Percentiles rank a stretch among this genome's conserved stretches.
Evolutionary conservation across 352 stramenopile genomes (phyloP).

Genomic region (Globisporangium acanthophoron): DNA sequence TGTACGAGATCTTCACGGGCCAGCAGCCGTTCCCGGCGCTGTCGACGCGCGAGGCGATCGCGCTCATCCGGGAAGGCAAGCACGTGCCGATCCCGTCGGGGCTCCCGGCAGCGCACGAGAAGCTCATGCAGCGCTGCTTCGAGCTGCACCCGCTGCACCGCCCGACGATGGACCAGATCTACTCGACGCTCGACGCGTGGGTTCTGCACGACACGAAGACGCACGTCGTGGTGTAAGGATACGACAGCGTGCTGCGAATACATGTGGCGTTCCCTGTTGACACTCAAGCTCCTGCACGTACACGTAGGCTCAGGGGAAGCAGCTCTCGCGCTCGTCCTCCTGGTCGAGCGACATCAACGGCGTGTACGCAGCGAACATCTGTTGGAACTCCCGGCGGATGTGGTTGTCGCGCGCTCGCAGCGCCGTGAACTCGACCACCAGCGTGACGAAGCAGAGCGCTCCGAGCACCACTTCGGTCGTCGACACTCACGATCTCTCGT

Average conservation of each 20-base stretch:
- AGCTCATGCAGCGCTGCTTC: constrained; percentile 63
- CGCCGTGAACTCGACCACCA: constrained; percentile 14
- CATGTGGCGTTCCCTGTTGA: not conserved
- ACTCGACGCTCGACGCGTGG: constrained; percentile 52
- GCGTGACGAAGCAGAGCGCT: constrained; percentile 11
- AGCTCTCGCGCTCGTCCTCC: constrained; percentile 13
- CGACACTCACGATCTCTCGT: not conserved
- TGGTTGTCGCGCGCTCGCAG: constrained; percentile 19
- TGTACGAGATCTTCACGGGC: constrained; percentile 76
- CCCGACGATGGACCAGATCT: constrained; percentile 69
- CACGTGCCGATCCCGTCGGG: constrained; percentile 47
- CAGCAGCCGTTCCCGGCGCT: constrained; percentile 46
- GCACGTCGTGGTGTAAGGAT: constrained; percentile 7
- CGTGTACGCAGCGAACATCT: constrained; percentile 26
- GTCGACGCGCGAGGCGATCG: constrained; percentile 46
- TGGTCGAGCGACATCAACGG: constrained; percentile 23
- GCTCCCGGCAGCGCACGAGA: constrained; percentile 31
- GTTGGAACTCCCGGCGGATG: constrained; percentile 25
- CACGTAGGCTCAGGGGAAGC: not conserved
- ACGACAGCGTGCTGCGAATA: not conserved
- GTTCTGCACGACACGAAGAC: constrained; percentile 42
- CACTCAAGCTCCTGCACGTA: no score
- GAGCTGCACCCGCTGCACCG: constrained; percentile 42
- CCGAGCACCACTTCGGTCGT: not conserved
- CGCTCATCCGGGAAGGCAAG: constrained; percentile 56